These are phyloP conservation scores for Scutellaria baicalensis DNA, from an alignment of 257 asterid genomes.

Conservation along the genomic window DNA sequence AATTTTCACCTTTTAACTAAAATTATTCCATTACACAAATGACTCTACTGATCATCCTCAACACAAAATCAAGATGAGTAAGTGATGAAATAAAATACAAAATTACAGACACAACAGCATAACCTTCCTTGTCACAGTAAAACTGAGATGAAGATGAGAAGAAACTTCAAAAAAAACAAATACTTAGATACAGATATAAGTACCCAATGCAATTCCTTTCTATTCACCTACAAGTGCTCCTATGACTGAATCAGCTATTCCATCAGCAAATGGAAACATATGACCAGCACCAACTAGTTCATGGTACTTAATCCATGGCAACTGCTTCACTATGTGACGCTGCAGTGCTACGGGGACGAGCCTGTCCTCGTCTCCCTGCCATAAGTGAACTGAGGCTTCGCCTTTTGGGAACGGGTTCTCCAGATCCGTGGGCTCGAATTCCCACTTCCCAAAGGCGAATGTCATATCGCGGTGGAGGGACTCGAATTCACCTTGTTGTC, in stretches of 20 bases:
- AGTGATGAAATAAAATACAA: background rate
- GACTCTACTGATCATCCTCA: background rate
- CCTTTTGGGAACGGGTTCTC: constrained; percentile 42
- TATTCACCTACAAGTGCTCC: constrained; percentile 32
- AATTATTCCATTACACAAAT: background rate
- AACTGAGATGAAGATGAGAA: background rate
- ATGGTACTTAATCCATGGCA: constrained; percentile 71
- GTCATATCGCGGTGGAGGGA: constrained; percentile 54
- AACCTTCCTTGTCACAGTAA: background rate
- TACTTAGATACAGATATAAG: background rate
- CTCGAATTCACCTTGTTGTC: constrained; percentile 71
- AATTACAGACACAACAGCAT: background rate
- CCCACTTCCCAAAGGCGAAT: constrained; percentile 59
- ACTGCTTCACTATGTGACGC: constrained; percentile 36
- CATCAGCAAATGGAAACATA: constrained; percentile 43
- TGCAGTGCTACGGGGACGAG: constrained; percentile 52
- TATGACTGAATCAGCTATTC: constrained; percentile 38
- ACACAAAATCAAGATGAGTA: background rate
- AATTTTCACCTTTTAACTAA: too few species aligned
- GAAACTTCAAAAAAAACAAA: background rate
- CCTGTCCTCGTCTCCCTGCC: constrained; percentile 75
- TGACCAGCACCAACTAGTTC: constrained; percentile 72
- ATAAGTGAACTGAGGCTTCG: constrained; percentile 49
- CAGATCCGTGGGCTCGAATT: constrained; percentile 54
- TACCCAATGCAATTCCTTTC: background rate